A percentile compares a stretch with the other conserved stretches of the same genome.
Evolutionary conservation across 1,139 yeast species (phyloP).

Genomic region (Zygosaccharomyces pseudobailii): DNA sequence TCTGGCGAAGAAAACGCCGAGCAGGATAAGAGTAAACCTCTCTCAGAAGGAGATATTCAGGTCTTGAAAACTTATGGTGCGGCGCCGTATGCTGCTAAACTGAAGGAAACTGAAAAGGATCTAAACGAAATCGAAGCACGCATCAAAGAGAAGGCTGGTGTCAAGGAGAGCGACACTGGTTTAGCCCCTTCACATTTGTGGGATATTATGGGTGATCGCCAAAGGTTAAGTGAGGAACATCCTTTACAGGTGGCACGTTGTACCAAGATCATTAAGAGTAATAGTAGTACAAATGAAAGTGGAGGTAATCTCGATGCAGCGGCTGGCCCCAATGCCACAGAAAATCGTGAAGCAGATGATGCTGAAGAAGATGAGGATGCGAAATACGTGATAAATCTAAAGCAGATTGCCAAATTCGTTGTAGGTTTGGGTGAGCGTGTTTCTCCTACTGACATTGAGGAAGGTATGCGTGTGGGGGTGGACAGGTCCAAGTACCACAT

Average conservation of each 20-base stretch:
- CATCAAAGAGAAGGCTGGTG: constrained; percentile 90
- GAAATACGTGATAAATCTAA: constrained; percentile 91
- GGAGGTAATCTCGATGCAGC: constrained; percentile 28
- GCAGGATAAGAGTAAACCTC: constrained; percentile 76
- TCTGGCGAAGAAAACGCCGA: constrained; percentile 47
- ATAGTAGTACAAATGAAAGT: constrained; percentile 19
- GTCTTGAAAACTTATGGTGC: constrained; percentile 95
- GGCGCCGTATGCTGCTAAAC: constrained; percentile 84
- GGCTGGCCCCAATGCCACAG: constrained; percentile 14
- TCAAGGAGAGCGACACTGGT: constrained; percentile 94
- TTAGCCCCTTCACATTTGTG: constrained; percentile 92
- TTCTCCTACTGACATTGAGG: constrained; percentile 97
- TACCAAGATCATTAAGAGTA: constrained; percentile 83
- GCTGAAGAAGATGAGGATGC: constrained; percentile 73
- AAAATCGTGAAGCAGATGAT: constrained; percentile 37
- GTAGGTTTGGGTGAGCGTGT: constrained; percentile 96
- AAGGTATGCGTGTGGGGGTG: constrained; percentile 99
- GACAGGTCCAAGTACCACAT: constrained; percentile 96
- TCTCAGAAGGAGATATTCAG: constrained; percentile 94
- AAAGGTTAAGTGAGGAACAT: constrained; percentile 87
- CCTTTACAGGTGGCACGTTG: constrained; percentile 98
- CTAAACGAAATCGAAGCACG: constrained; percentile 75
- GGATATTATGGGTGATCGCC: constrained; percentile 97
- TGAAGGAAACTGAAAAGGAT: constrained; percentile 81
- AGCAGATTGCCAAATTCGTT: constrained; percentile 96